Evolutionary conservation across 2,329 filamentous ascomycete species (phyloP).

Genomic region (Monilinia polystroma): DNA sequence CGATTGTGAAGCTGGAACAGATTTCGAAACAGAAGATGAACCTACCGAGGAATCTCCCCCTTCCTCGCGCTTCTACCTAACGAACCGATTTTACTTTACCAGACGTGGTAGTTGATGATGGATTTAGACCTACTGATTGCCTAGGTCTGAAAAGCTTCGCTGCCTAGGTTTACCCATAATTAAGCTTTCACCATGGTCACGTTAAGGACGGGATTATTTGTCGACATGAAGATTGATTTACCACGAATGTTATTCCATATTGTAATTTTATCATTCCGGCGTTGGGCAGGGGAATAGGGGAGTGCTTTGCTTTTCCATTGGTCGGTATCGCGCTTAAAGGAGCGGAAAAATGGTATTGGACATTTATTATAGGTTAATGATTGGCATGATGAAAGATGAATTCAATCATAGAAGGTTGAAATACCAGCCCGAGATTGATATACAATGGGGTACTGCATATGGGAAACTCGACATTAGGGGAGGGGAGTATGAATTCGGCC

Average conservation of each 20-base stretch:
- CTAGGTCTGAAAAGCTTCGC: neutral
- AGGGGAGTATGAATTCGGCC: neutral
- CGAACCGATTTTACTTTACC: too few species aligned
- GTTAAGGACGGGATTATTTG: neutral
- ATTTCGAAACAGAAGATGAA: too few species aligned
- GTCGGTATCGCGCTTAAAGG: neutral
- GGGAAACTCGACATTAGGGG: neutral
- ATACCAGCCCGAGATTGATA: neutral
- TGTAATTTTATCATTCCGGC: constrained; percentile 26
- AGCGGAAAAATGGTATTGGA: neutral
- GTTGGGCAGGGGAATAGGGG: neutral
- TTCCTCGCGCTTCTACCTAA: neutral
- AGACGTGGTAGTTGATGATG: neutral
- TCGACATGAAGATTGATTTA: neutral
- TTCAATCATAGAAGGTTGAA: neutral
- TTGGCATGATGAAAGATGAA: neutral
- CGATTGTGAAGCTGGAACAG: constrained; percentile 34
- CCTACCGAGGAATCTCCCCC: too few species aligned
- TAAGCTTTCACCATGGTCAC: neutral
- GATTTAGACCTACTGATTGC: neutral
- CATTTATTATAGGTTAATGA: neutral
- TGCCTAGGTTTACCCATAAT: neutral
- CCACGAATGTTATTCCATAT: constrained; percentile 29
- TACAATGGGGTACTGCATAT: neutral
- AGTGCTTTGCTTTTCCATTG: neutral